A percentile compares a stretch with the other conserved stretches of the same genome.
phyloP scores from a whole-genome alignment of 768 basidiomycete species.

The Exsudoporus frostii region DNA sequence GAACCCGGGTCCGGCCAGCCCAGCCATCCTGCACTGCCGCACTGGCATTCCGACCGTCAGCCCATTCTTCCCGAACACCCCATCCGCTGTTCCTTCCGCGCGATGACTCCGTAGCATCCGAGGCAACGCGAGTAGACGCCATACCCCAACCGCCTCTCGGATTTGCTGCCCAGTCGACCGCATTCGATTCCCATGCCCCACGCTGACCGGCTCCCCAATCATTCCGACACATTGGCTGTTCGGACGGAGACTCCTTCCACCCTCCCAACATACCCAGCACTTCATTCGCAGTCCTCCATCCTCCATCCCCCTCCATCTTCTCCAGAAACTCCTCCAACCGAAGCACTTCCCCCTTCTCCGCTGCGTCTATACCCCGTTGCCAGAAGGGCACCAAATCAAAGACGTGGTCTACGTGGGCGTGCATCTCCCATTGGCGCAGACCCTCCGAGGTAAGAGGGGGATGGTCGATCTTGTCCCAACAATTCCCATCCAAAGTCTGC shows the following conservation, averaged over 20 bases:
- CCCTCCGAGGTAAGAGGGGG: constrained; percentile 29
- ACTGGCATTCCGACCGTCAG: neutral
- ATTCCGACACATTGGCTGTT: neutral
- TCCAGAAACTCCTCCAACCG: constrained; percentile 47
- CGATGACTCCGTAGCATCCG: constrained; percentile 22
- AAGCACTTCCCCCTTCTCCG: constrained; percentile 42
- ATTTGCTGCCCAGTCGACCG: neutral
- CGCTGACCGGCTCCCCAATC: constrained; percentile 10
- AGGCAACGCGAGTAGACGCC: constrained; percentile 6
- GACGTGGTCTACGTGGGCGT: constrained; percentile 43
- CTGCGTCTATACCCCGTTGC: constrained; percentile 47
- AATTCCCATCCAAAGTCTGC: constrained; percentile 16
- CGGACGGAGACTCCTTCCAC: constrained; percentile 13
- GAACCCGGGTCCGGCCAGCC: neutral
- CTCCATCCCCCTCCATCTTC: constrained; percentile 34
- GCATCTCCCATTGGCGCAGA: constrained; percentile 28
- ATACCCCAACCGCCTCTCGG: constrained; percentile 14
- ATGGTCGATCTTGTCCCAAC: constrained; percentile 32
- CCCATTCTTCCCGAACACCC: constrained; percentile 20
- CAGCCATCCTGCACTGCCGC: constrained; percentile 3
- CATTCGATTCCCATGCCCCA: constrained; percentile 7
- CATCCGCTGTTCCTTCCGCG: constrained; percentile 13
- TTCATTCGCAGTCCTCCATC: constrained; percentile 29
- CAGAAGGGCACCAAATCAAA: constrained; percentile 54
- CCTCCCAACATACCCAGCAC: constrained; percentile 30